Evolutionary conservation across 176 grass and related monocot species (phyloP).

Genomic region (Hsuehochloa calcarea): DNA sequence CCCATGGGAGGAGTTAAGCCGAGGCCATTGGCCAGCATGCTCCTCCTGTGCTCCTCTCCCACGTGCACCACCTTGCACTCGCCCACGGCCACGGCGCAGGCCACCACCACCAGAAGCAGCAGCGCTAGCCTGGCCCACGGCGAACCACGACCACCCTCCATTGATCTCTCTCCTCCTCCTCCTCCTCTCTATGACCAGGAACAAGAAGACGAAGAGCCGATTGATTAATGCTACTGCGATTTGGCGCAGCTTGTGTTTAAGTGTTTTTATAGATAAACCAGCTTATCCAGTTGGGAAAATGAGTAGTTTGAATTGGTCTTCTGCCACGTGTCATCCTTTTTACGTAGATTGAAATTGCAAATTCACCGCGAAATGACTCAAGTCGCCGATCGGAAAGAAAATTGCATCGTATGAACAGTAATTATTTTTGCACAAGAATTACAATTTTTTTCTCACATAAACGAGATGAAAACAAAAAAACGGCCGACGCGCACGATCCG

Average conservation of each 20-base stretch:
- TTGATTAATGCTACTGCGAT: neutral
- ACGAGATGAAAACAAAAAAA: too few species aligned
- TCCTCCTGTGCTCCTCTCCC: conserved; percentile 55
- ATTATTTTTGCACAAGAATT: too few species aligned
- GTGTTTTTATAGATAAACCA: neutral
- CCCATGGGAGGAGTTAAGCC: conserved; percentile 81
- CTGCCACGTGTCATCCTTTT: neutral
- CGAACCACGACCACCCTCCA: neutral
- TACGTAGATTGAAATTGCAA: too few species aligned
- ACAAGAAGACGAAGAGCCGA: neutral
- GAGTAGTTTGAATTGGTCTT: neutral
- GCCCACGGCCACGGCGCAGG: neutral
- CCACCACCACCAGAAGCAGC: neutral
- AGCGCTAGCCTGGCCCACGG: conserved; percentile 17
- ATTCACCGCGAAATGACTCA: too few species aligned
- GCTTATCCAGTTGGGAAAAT: neutral
- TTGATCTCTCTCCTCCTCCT: neutral
- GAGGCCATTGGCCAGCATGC: conserved; percentile 74
- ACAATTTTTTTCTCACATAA: too few species aligned
- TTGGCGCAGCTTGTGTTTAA: neutral
- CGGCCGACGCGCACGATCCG: too few species aligned
- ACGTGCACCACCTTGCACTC: conserved; percentile 44
- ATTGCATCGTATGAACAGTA: too few species aligned
- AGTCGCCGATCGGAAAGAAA: too few species aligned
- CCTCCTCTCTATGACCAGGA: neutral